Conservation (phyloP, 352 stramenopile species). For the Pythium rishiriense region DNA sequence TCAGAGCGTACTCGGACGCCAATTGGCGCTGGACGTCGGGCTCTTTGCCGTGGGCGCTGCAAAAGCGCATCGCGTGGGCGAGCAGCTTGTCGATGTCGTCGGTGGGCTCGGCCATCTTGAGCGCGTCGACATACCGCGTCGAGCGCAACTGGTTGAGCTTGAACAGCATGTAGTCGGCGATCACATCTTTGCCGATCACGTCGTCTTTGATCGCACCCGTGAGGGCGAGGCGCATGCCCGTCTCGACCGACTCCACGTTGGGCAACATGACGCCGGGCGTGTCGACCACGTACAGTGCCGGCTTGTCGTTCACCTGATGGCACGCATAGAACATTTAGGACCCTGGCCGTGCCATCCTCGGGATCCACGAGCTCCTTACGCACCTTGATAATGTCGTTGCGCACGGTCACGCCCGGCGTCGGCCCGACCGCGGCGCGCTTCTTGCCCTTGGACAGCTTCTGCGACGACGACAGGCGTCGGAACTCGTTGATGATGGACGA, state of each 20-base stretch:
- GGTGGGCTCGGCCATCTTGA: conserved; percentile 65
- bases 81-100: conserved; percentile 79
- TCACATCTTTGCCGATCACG: conserved; percentile 81
- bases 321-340: conserved; percentile 7
- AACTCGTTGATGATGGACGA: conserved; percentile 91
- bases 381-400: conserved; percentile 90
- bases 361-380: background rate
- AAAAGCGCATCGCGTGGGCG: conserved; percentile 56
- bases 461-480: conserved; percentile 62
- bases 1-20: conserved; percentile 69
- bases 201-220: conserved; percentile 89
- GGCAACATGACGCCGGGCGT: conserved; percentile 89
- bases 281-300: conserved; percentile 88
- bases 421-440: conserved; percentile 80
- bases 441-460: conserved; percentile 78
- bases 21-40: conserved; percentile 64
- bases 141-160: conserved; percentile 79
- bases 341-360: background rate
- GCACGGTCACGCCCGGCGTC: conserved; percentile 83
- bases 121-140: conserved; percentile 75
- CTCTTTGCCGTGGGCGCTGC: conserved; percentile 78
- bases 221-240: conserved; percentile 81
- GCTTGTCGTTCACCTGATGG: conserved; percentile 75
- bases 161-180: conserved; percentile 91
- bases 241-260: conserved; percentile 77